Evolutionary conservation across 148 eudicot species (phyloP).

Genomic region (Rheum nobile): DNA sequence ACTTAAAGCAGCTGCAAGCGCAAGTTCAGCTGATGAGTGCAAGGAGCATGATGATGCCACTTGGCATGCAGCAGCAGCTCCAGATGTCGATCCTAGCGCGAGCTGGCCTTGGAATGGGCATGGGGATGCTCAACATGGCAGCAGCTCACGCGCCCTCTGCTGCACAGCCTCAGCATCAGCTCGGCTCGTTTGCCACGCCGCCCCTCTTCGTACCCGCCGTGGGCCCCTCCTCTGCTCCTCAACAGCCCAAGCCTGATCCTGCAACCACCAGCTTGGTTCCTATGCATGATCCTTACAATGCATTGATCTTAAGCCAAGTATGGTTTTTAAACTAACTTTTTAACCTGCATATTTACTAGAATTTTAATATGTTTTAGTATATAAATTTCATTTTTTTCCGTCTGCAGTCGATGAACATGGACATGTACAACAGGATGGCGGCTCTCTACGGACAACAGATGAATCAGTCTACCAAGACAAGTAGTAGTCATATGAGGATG

Average conservation of each 20-base stretch:
- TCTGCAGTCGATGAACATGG: conserved; percentile 67
- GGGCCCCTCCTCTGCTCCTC: conserved; percentile 38
- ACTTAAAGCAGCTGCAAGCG: conserved; percentile 76
- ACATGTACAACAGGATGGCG: conserved; percentile 62
- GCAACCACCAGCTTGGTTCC: conserved; percentile 22
- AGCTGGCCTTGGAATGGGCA: conserved; percentile 53
- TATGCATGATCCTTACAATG: conserved; percentile 40
- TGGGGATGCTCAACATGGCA: conserved; percentile 45
- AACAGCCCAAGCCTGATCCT: conserved; percentile 22
- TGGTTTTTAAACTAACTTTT: conserved; percentile 3
- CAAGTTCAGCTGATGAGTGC: conserved; percentile 66
- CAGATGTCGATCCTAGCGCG: conserved; percentile 72
- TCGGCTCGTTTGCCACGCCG: conserved; percentile 22
- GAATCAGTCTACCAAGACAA: conserved; percentile 33
- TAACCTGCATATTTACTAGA: no score
- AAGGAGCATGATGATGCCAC: conserved; percentile 57
- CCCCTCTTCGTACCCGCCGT: conserved; percentile 15
- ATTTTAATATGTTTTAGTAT: no score
- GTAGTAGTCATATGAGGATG: conserved; percentile 23
- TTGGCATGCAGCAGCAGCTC: conserved; percentile 68
- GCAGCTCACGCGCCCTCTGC: conserved; percentile 15
- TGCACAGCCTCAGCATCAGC: conserved; percentile 20
- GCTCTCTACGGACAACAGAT: conserved; percentile 45
- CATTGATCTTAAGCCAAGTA: conserved; percentile 63
- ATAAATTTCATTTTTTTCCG: background rate